A percentile compares a stretch with the other conserved stretches of the same genome.
These are phyloP conservation scores for Pseudocercospora musae DNA, from an alignment of 2,329 filamentous ascomycete species.

Conservation along the genomic window DNA sequence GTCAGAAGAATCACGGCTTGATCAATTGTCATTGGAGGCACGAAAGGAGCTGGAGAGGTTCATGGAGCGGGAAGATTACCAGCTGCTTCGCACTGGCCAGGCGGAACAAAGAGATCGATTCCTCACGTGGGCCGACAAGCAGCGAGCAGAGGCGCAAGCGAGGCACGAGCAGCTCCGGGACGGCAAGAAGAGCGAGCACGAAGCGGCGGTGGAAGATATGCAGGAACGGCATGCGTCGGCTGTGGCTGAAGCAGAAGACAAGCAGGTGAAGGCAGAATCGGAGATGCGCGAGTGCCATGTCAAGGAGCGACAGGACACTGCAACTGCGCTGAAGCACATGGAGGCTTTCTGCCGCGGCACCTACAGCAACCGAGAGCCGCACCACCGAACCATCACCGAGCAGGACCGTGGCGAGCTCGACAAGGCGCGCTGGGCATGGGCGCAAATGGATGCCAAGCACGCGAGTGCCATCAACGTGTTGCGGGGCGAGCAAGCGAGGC, in stretches of 20 bases:
- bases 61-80: constrained; percentile 28
- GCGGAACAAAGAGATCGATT: constrained; percentile 33
- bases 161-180: constrained; percentile 21
- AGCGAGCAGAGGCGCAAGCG: constrained; percentile 21
- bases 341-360: constrained; percentile 47
- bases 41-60: constrained; percentile 22
- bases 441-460: constrained; percentile 43
- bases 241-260: constrained; percentile 44
- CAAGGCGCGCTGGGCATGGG: constrained; percentile 38
- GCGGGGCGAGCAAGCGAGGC: constrained; percentile 43
- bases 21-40: constrained; percentile 11
- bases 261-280: constrained; percentile 43
- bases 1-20: constrained; percentile 21
- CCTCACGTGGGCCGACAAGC: constrained; percentile 26
- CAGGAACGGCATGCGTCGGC: constrained; percentile 38
- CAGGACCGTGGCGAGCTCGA: constrained; percentile 45
- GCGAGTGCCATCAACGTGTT: constrained; percentile 47
- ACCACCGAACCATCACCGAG: constrained; percentile 41
- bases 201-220: constrained; percentile 25
- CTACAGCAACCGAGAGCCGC: constrained; percentile 30
- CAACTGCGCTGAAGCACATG: constrained; percentile 47
- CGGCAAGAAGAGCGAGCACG: constrained; percentile 21
- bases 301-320: constrained; percentile 42
- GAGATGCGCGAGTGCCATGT: constrained; percentile 42
- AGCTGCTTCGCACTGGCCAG: constrained; percentile 26